A percentile compares a stretch with the other conserved stretches of the same genome.
Conservation (phyloP, 2,329 filamentous ascomycete species). For the Botryotinia convoluta region DNA sequence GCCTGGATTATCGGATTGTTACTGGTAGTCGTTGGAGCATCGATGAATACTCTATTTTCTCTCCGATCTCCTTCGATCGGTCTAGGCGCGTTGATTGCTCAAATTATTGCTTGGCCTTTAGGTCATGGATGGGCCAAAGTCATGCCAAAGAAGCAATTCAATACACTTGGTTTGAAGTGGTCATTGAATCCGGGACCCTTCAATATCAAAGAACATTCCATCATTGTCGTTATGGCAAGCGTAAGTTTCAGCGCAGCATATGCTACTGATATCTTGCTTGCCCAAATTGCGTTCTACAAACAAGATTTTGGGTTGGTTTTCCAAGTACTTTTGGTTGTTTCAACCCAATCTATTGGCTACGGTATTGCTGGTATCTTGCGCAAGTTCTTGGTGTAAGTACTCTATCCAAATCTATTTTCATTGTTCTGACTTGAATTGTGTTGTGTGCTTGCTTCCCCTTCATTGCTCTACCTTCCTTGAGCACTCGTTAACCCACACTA, state of each 20-base stretch:
- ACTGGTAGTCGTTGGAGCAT: constrained; percentile 24
- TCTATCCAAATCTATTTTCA: not conserved
- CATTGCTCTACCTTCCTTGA: not conserved
- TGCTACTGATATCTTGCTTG: constrained; percentile 68
- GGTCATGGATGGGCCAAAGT: constrained; percentile 54
- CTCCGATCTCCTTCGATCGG: constrained; percentile 27
- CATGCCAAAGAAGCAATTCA: constrained; percentile 34
- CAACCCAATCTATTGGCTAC: constrained; percentile 62
- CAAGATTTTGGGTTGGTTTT: constrained; percentile 61
- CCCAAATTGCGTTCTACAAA: constrained; percentile 71
- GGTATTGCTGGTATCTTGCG: constrained; percentile 59
- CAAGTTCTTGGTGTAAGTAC: constrained; percentile 55
- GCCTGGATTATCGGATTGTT: constrained; percentile 59
- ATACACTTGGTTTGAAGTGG: constrained; percentile 53
- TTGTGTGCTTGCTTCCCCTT: not conserved
- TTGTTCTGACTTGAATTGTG: not conserved
- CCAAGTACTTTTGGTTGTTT: constrained; percentile 58
- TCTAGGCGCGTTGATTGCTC: constrained; percentile 43
- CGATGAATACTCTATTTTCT: constrained; percentile 30
- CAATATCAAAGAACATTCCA: constrained; percentile 67
- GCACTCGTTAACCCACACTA: not conserved
- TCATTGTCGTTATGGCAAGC: constrained; percentile 61
- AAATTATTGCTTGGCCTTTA: constrained; percentile 40
- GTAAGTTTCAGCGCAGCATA: constrained; percentile 47
- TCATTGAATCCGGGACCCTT: constrained; percentile 66